Conservation (phyloP, 2,329 filamentous ascomycete species). For the Purpureocillium lavendulum region DNA sequence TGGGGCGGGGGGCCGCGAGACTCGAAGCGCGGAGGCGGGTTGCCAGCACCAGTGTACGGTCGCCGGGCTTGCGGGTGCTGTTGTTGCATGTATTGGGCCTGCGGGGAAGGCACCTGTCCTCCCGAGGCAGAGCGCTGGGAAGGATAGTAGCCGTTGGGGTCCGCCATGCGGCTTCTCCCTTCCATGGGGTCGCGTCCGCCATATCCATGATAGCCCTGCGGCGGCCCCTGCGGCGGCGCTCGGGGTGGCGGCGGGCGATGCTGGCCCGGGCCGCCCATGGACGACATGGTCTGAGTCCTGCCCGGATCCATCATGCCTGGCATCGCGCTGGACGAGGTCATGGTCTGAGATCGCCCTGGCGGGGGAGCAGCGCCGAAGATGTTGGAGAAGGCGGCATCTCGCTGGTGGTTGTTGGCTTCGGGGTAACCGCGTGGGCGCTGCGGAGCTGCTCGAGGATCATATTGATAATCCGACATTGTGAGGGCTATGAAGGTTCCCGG, state of each 20-base stretch:
- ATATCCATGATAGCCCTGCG: slow-evolving; percentile 27
- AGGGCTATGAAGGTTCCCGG: not conserved
- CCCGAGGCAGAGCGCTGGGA: slow-evolving; percentile 43
- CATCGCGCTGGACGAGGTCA: slow-evolving; percentile 69
- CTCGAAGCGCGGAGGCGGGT: slow-evolving; percentile 54
- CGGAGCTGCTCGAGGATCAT: slow-evolving; percentile 40
- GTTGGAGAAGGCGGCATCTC: slow-evolving; percentile 91
- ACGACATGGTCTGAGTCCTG: slow-evolving; percentile 73
- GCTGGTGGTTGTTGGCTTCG: slow-evolving; percentile 52
- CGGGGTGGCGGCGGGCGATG: slow-evolving; percentile 57
- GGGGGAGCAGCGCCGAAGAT: slow-evolving; percentile 88
- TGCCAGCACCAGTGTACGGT: slow-evolving; percentile 33
- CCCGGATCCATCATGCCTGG: slow-evolving; percentile 46
- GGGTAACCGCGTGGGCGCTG: slow-evolving; percentile 40
- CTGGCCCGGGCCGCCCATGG: slow-evolving; percentile 40
- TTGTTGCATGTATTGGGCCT: slow-evolving; percentile 38
- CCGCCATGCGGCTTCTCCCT: slow-evolving; percentile 20
- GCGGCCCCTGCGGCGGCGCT: slow-evolving; percentile 8
- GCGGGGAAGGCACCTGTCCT: slow-evolving; percentile 34
- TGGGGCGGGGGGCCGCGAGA: slow-evolving; percentile 43
- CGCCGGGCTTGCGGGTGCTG: slow-evolving; percentile 30
- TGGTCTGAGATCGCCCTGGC: slow-evolving; percentile 85
- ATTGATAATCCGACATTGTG: slow-evolving; percentile 51
- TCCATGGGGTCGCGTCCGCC: slow-evolving; percentile 19
- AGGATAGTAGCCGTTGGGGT: slow-evolving; percentile 42